Percentiles rank a stretch among this genome's conserved stretches.
Evolutionary conservation across 192 early-diverging fungal species (phyloP).

Genomic region (Endogone sp.): DNA sequence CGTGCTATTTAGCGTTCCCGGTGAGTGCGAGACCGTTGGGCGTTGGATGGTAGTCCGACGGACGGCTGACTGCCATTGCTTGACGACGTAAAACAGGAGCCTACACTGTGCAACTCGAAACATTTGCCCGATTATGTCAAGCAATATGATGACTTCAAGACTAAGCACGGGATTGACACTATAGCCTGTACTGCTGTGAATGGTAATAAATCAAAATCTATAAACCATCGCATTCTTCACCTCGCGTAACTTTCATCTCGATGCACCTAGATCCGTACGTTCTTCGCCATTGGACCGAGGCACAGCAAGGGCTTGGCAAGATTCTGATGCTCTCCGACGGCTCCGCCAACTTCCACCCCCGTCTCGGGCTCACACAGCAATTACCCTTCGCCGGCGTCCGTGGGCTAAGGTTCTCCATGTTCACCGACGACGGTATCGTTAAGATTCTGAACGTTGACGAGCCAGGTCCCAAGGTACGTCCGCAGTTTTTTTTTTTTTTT

Average conservation of each 20-base stretch:
- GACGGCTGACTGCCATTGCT: too few species aligned
- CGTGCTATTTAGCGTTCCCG: conserved; percentile 15
- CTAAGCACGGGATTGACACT: conserved; percentile 8
- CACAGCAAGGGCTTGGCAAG: neutral
- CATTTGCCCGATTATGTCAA: conserved; percentile 14
- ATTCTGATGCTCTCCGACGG: conserved; percentile 17
- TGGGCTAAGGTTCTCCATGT: conserved; percentile 14
- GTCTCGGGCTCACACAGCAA: conserved; percentile 4
- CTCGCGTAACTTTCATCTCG: neutral
- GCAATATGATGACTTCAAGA: conserved; percentile 2
- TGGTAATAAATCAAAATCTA: neutral
- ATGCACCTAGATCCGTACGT: conserved; percentile 15
- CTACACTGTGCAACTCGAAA: conserved; percentile 15
- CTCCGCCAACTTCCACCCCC: conserved; percentile 1
- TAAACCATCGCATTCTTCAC: neutral
- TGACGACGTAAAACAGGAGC: conserved; percentile 4
- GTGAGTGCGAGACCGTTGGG: too few species aligned
- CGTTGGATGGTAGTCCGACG: neutral
- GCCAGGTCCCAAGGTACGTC: conserved; percentile 5
- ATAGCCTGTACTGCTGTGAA: conserved; percentile 16
- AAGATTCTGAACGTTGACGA: conserved; percentile 20
- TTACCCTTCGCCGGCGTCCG: conserved; percentile 12
- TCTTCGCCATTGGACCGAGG: conserved; percentile 11
- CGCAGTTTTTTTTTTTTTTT: too few species aligned
- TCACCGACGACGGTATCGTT: conserved; percentile 11